phyloP scores from a whole-genome alignment of 306 rosid species.

The Pyrus betulifolia region DNA sequence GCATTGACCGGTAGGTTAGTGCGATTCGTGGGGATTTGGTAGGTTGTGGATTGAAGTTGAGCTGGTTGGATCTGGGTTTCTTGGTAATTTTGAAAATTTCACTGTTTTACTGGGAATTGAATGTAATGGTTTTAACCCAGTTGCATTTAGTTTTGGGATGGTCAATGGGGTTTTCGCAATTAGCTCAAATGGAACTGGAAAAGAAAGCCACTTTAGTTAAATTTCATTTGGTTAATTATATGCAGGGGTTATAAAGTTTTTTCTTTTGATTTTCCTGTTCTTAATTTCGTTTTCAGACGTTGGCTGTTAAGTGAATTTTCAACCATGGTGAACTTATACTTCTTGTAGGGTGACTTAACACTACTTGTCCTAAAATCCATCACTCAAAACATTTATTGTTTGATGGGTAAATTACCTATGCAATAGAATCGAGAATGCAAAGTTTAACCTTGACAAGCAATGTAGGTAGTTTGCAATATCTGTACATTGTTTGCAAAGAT shows the following conservation, averaged over 20 bases:
- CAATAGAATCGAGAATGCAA: not conserved
- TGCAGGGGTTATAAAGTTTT: not conserved
- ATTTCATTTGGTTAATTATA: not conserved
- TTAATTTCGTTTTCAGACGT: not conserved
- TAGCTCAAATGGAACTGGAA: not conserved
- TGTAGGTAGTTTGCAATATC: not conserved
- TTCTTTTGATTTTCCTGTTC: not conserved
- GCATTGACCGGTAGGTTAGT: not conserved
- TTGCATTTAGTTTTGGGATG: not conserved
- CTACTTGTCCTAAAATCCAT: not conserved
- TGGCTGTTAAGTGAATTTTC: not conserved
- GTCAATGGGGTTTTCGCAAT: not conserved
- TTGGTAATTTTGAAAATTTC: not conserved
- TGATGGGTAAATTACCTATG: not conserved
- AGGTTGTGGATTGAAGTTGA: not conserved
- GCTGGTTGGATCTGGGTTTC: conserved; percentile 1
- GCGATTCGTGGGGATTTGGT: not conserved
- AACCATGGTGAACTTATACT: not conserved
- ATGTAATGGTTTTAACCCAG: not conserved
- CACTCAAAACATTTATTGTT: not conserved
- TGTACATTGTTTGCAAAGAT: not conserved
- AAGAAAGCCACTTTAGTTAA: not conserved
- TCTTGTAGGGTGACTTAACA: not conserved
- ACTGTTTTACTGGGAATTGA: not conserved
- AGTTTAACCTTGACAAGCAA: not conserved